phyloP scores from a whole-genome alignment of 2,329 filamentous ascomycete species.

The Calycina marina region DNA sequence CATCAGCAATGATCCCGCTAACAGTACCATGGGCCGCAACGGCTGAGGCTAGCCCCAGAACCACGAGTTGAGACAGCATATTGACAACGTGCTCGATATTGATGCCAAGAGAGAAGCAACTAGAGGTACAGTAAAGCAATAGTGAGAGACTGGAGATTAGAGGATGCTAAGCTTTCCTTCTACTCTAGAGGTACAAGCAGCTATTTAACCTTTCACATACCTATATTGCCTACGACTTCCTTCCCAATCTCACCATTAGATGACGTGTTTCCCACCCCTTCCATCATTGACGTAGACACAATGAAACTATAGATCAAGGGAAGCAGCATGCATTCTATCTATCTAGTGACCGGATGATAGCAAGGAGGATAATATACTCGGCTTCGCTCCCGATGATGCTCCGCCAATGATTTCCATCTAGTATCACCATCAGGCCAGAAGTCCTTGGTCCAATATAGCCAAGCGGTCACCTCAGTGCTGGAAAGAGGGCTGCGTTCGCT shows the following conservation, averaged over 20 bases:
- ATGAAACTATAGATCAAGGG: neutral
- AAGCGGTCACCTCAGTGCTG: neutral
- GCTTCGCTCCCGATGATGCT: neutral
- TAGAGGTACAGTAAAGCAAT: neutral
- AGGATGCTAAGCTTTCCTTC: too few species aligned
- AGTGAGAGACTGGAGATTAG: too few species aligned
- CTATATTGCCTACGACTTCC: neutral
- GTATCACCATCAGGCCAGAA: neutral
- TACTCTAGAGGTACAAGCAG: too few species aligned
- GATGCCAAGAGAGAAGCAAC: neutral
- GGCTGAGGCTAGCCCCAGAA: slow-evolving; percentile 11
- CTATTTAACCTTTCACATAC: too few species aligned
- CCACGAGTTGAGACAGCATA: slow-evolving; percentile 10
- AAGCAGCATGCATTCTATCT: neutral
- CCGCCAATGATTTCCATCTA: neutral
- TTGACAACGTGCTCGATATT: slow-evolving; percentile 1
- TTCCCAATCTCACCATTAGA: neutral
- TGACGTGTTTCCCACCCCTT: neutral
- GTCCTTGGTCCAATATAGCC: neutral
- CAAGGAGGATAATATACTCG: neutral
- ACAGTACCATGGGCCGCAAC: slow-evolving; percentile 18
- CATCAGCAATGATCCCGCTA: slow-evolving; percentile 17
- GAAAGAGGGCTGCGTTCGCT: neutral
- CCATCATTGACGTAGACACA: neutral
- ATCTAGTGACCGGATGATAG: neutral